Base-by-base conservation (phyloP, 306 rosid species). In the Prunus salicina region DNA sequence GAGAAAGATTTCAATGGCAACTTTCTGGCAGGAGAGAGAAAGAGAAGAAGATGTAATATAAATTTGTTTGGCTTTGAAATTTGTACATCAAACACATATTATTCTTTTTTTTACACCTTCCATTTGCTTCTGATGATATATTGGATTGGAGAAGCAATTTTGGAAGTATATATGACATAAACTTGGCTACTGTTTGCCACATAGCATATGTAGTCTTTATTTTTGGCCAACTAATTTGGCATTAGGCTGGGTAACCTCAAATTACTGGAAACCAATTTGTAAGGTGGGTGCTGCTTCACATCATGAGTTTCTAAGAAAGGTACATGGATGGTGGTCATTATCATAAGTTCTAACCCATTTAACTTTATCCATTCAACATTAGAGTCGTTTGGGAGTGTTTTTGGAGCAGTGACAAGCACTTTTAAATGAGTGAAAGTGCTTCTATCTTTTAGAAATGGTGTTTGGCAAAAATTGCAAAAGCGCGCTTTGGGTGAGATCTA, bases 251-350 rank as follows among this genome's bases (percentile, higher is more conserved):
- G 43, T 38, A 38, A 38, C 43, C 43, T 38, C 43, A 71, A 19
- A 20, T 22, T 34, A 52, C 67, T 53, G 79, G 27, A 80, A 15
- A 32, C 49, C 47, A 25, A 34, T 73, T 53, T 71, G 77, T 4
- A 69, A 32, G 53, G 64, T 51, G 53, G 78, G 82, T 77, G 74
- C 60, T 63, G 41, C 43, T 69, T 80, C 84, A 62, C 71, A 73
- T 76, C 84, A 76, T 71, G 53, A 38, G 46, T 43, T 67, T 58
- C 24, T 16, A 41, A 38, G 62, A 72, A 51, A 41, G 56, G 62
- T 75, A n/a, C 5, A 22, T 38, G 43, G 43, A 38, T 38, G 43
- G 43, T 55, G 41, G 76, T 56, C 81, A 71, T 64, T 58, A 75
- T 38, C 2, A 1, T 7, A 38, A 38, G 43, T 7, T 75, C 76